These are phyloP conservation scores for Aristolochia fimbriata DNA, from an alignment of 164 flowering plant species.

Conservation along the genomic window DNA sequence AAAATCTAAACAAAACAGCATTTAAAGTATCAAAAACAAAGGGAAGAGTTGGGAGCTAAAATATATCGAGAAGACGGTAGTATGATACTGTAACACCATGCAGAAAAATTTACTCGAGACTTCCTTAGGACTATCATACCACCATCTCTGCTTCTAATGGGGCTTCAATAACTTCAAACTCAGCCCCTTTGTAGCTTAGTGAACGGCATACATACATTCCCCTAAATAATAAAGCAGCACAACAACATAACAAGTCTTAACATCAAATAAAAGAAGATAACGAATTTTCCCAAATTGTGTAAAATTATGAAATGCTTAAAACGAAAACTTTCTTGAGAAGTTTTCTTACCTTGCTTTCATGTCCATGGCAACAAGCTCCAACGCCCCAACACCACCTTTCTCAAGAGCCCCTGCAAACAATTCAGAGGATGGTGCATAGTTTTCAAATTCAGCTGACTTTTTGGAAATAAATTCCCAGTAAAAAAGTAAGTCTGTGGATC, in stretches of 20 bases:
- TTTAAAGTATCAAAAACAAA: neutral
- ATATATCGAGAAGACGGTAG: neutral
- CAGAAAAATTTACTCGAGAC: too few relatives aligned
- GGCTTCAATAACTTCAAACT: conserved; percentile 91
- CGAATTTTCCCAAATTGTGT: too few relatives aligned
- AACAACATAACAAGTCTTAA: neutral
- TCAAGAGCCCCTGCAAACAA: conserved; percentile 68
- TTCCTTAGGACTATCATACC: conserved; percentile 32
- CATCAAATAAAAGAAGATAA: too few relatives aligned
- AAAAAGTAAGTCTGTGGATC: too few relatives aligned
- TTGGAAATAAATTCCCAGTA: neutral
- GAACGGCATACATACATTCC: conserved; percentile 99
- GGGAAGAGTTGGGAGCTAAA: too few relatives aligned
- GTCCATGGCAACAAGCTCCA: conserved; percentile 99
- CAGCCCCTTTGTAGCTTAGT: conserved; percentile 88
- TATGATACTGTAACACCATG: neutral
- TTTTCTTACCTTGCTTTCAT: conserved; percentile 87
- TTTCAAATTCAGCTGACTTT: conserved; percentile 1
- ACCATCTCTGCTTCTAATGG: conserved; percentile 73
- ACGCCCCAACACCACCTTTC: conserved; percentile 97
- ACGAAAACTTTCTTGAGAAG: neutral
- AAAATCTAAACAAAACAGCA: neutral
- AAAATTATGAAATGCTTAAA: too few relatives aligned
- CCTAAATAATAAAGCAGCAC: conserved; percentile 25
- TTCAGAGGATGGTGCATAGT: neutral